Evolutionary conservation across 768 basidiomycete species (phyloP), one percentile per base, ranked within the genome.

Genomic region (Candolleomyces aberdarensis): DNA sequence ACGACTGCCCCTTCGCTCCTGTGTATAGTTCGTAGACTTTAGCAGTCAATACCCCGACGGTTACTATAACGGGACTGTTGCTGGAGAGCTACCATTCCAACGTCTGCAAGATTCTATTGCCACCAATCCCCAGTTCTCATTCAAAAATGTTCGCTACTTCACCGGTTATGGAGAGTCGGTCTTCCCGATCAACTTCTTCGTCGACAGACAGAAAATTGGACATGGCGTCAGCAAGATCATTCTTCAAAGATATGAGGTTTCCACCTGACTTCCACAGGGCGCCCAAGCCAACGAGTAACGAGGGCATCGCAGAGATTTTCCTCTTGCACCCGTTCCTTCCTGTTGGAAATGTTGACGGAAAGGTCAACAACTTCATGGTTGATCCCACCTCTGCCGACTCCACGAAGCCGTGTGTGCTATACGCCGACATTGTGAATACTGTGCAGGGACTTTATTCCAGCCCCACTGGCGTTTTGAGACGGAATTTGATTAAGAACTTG

Each of bases 351-450:
- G 60, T 60, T 8, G 46, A 20, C 5, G 66, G 66, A 4, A 36
- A 36, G 36, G 60, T 62, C 7, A 64, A 62, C 41, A 65, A 32
- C 41, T 67, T 62, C 58, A 44, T 56, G 9, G 36, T 40, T 14
- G 64, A 65, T 50, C 59, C 59, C 10, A 64, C n/a, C 22, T 54
- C 57, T 10, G 64, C 66, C 3, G 40, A 56, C 11, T 32, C 62
- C 29, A 14, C 41, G n/a, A 44, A 55, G 6, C 50, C n/a, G 10
- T 68, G 67, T 59, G 19, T 43, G 20, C 14, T 68, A 44, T 68
- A 66, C 43, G 51, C 58, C 15, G 44, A 66, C 32, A 62, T 65
- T 44, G 66, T 63, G 8, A 66, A 68, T 47, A 67, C 66, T 4
- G 32, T 67, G 10, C 39, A 29, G 17, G 57, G 40, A 29, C 44